These are phyloP conservation scores for Lichtheimia corymbifera DNA, from an alignment of 371 early-diverging fungal genomes.

Conservation along the genomic window DNA sequence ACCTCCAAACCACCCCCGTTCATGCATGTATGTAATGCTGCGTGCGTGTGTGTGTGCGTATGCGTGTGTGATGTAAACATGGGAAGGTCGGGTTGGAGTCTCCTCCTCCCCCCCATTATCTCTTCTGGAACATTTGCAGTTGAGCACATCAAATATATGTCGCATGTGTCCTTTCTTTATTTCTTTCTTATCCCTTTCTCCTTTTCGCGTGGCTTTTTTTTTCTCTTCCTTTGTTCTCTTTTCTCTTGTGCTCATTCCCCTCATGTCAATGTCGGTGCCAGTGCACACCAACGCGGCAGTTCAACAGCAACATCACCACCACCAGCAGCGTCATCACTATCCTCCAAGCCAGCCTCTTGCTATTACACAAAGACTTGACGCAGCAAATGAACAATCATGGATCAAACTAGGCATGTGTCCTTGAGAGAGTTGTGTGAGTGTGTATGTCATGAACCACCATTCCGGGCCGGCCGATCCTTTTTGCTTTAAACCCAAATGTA, in stretches of 20 bases:
- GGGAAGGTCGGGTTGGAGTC: not conserved
- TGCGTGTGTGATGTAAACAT: not conserved
- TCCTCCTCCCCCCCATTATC: not conserved
- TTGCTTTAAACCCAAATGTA: no score
- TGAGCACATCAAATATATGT: slow-evolving; percentile 1
- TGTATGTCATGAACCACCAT: not conserved
- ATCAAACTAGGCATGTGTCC: slow-evolving; percentile 65
- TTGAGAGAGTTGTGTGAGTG: not conserved
- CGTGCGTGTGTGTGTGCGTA: not conserved
- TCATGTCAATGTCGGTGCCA: not conserved
- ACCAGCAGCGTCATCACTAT: no score
- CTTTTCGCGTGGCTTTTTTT: slow-evolving; percentile 6
- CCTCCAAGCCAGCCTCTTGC: not conserved
- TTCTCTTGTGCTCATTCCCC: slow-evolving; percentile 9
- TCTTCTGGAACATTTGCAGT: not conserved
- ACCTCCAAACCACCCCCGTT: not conserved
- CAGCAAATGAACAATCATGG: slow-evolving; percentile 78
- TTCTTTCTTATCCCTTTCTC: slow-evolving; percentile 12
- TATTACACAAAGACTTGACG: slow-evolving; percentile 59
- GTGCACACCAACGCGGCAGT: no score
- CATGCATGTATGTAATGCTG: slow-evolving; percentile 1
- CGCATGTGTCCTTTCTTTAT: slow-evolving; percentile 6
- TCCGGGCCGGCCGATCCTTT: no score
- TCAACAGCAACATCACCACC: no score
- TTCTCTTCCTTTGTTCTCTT: slow-evolving; percentile 2